Percentiles rank a stretch among this genome's conserved stretches.
These are phyloP conservation scores for Ceratobasidium sp. DNA, from an alignment of 1,284 basidiomycete species.

Conservation along the genomic window DNA sequence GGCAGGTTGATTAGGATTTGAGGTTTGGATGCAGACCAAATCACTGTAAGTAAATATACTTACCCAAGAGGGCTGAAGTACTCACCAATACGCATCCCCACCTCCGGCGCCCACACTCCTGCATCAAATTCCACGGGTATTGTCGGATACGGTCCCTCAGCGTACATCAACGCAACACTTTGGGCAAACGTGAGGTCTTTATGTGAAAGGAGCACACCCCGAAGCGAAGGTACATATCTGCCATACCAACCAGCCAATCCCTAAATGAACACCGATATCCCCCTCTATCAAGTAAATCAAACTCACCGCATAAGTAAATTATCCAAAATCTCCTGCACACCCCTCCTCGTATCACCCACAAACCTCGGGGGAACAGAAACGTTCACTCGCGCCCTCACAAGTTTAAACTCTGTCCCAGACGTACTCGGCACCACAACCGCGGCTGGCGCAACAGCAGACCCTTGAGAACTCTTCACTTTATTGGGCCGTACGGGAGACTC, in stretches of 20 bases:
- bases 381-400: constrained; percentile 74
- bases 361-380: constrained; percentile 89
- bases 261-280: not conserved
- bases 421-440: not conserved
- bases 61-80: constrained; percentile 40
- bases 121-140: constrained; percentile 85
- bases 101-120: constrained; percentile 88
- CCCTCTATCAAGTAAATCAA: not conserved
- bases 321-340: constrained; percentile 90
- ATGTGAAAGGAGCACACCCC: constrained; percentile 91
- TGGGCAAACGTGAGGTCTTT: constrained; percentile 80
- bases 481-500: constrained; percentile 55
- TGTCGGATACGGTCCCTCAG: constrained; percentile 89
- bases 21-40: not conserved
- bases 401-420: constrained; percentile 70
- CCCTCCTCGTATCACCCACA: constrained; percentile 74
- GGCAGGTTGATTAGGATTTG: no score
- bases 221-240: constrained; percentile 90
- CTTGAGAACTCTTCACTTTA: constrained; percentile 46
- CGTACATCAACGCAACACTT: constrained; percentile 77
- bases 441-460: not conserved
- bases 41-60: not conserved
- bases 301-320: constrained; percentile 93
- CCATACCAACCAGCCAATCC: not conserved
- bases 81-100: constrained; percentile 88